Evolutionary conservation across 306 rosid species (phyloP).

Genomic region (Sphenostylis stenocarpa): DNA sequence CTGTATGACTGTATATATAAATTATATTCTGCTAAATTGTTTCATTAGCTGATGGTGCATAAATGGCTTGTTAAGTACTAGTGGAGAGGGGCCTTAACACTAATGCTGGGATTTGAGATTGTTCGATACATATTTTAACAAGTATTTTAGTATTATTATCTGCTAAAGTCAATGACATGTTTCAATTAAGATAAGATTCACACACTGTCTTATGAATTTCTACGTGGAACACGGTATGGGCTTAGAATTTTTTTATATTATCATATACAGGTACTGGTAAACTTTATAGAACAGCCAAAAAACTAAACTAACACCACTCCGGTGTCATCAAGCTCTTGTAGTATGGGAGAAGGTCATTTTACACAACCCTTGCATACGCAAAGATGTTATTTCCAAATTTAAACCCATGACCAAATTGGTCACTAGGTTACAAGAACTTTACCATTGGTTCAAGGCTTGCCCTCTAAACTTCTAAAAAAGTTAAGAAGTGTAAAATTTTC

Average conservation of each 20-base stretch:
- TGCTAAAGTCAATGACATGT: not conserved
- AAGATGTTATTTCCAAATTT: too few species aligned
- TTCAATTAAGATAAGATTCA: constrained; percentile 3
- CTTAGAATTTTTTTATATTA: not conserved
- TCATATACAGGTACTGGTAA: not conserved
- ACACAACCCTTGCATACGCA: too few species aligned
- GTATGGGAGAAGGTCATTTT: too few species aligned
- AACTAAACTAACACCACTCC: too few species aligned
- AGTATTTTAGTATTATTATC: not conserved
- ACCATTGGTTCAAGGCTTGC: too few species aligned
- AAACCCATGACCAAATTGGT: too few species aligned
- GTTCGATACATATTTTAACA: not conserved
- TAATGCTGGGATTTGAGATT: not conserved
- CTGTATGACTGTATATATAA: not conserved
- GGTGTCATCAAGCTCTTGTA: too few species aligned
- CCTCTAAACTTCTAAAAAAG: not conserved
- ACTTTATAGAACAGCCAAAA: too few species aligned
- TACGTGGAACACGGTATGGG: not conserved
- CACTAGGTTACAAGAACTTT: too few species aligned
- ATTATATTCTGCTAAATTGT: constrained; percentile 15
- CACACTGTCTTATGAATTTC: not conserved
- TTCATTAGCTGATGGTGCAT: constrained; percentile 1
- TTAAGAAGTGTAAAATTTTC: not conserved
- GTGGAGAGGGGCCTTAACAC: not conserved
- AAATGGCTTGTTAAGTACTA: not conserved